These are phyloP conservation scores for Leccinum imitatum DNA, from an alignment of 768 basidiomycete species.

Conservation along the genomic window DNA sequence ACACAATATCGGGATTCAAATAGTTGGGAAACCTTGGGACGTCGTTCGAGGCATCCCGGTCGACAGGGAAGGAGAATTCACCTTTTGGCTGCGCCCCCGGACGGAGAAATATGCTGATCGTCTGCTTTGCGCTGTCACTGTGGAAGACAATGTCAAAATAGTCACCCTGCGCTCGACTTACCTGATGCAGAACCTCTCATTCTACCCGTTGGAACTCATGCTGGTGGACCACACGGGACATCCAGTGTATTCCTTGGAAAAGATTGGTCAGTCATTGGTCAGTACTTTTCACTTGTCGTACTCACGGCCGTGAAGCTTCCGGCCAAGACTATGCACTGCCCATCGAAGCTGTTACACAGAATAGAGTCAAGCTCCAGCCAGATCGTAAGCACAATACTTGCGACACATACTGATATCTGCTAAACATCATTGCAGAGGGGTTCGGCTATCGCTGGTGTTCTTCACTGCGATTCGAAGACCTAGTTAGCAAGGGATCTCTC, in stretches of 20 bases:
- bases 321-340: slow-evolving; percentile 88
- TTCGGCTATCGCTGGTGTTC: slow-evolving; percentile 95
- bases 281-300: slow-evolving; percentile 22
- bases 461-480: slow-evolving; percentile 86
- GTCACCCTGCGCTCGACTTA: slow-evolving; percentile 93
- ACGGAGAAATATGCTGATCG: slow-evolving; percentile 73
- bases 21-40: slow-evolving; percentile 88
- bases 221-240: slow-evolving; percentile 85
- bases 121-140: slow-evolving; percentile 83
- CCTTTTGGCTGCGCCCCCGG: slow-evolving; percentile 82
- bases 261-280: slow-evolving; percentile 56
- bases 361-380: slow-evolving; percentile 83
- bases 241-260: slow-evolving; percentile 76
- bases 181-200: slow-evolving; percentile 84
- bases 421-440: slow-evolving; percentile 57
- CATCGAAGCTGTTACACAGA: slow-evolving; percentile 81
- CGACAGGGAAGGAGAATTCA: slow-evolving; percentile 89
- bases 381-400: slow-evolving; percentile 62
- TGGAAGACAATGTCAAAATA: slow-evolving; percentile 90
- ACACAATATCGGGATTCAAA: slow-evolving; percentile 83
- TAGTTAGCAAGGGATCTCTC: slow-evolving; percentile 65
- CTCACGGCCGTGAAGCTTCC: slow-evolving; percentile 75
- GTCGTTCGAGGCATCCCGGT: slow-evolving; percentile 85
- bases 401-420: slow-evolving; percentile 4
- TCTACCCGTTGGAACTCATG: slow-evolving; percentile 90